Evolutionary conservation across 495 filamentous ascomycete genomes (phyloP), one percentile per base, ranked within the genome.

Genomic region (Paragyromitra xinjiangensis): DNA sequence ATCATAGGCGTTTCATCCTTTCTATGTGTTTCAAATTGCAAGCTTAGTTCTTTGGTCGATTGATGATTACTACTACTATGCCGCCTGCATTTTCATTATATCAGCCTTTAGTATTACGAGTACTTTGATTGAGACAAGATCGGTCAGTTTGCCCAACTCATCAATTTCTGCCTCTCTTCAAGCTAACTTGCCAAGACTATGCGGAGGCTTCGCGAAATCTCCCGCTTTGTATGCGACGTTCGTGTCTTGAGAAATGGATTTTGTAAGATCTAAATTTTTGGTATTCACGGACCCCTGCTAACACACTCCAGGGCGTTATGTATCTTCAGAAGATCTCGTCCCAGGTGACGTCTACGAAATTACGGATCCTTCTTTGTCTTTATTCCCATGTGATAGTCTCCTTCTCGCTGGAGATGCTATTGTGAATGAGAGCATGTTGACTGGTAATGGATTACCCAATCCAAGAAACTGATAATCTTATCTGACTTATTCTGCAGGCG

Each of bases 351-450:
- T 99, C 4, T 99, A 97, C 83, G 96, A 99, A 84, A 89, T 98
- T 53, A 97, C 95, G 67, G 96, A 99, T 83, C 96, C 95, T 14
- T 94, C 90, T n/a, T 86, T 99, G 37, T 89, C 90, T n/a, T 92
- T 96, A 80, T 92, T 97, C 79, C 96, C 96, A 11, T 94, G 93
- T 81, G 96, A 99, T 84, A 96, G 94, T 82, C 86, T 99, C 48
- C 85, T 99, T 7, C 85, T 99, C 5, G 92, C 92, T 67, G 96
- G 96, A 29, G 96, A 99, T 83, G 97, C 94, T 83, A 98, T 99
- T 76, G 94, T 99, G 73, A 99, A 99, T 83, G 96, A 99, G 83
- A 98, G 95, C 86, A 99, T 99, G 96, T 89, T 99, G 40, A 99
- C 96, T 50, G 92, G 91, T 91, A 81, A 80, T 85, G 81, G 22